Evolutionary conservation across 2,329 filamentous ascomycete genomes (phyloP).

Genomic region (Exophiala mesophila): DNA sequence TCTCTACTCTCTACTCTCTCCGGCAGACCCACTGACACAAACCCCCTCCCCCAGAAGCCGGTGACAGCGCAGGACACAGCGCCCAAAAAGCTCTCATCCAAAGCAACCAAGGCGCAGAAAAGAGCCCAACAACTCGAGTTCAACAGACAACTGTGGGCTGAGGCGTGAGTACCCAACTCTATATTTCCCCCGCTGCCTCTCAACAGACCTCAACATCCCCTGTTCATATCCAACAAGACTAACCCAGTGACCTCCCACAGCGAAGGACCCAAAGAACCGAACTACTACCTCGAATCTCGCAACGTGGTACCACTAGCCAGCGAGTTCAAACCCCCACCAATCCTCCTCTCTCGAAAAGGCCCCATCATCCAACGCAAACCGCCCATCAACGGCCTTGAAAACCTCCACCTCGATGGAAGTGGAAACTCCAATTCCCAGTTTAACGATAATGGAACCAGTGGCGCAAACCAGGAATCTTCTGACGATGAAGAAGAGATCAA

Average conservation of each 20-base stretch:
- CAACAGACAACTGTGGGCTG: constrained; percentile 82
- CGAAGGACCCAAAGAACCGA: constrained; percentile 63
- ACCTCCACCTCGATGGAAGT: constrained; percentile 28
- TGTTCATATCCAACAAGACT: not conserved
- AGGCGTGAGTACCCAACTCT: constrained; percentile 78
- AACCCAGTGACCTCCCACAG: constrained; percentile 38
- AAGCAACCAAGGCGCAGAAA: constrained; percentile 68
- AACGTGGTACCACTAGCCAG: constrained; percentile 57
- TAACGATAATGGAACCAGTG: constrained; percentile 37
- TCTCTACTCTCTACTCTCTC: no score
- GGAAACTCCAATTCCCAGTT: not conserved
- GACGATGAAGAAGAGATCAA: constrained; percentile 55
- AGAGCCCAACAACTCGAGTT: constrained; percentile 74
- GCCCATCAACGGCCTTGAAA: constrained; percentile 14
- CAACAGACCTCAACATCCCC: constrained; percentile 11
- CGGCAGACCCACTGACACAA: not conserved
- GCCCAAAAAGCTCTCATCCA: constrained; percentile 44
- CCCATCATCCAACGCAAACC: constrained; percentile 21
- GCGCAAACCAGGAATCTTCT: constrained; percentile 58
- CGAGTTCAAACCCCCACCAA: constrained; percentile 76
- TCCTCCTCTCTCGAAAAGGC: constrained; percentile 72
- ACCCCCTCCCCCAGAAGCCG: not conserved
- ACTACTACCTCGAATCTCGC: constrained; percentile 68
- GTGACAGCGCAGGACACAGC: no score
- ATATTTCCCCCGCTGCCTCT: no score